Evolutionary conservation across 306 rosid species (phyloP).

Genomic region (Quercus parvula): DNA sequence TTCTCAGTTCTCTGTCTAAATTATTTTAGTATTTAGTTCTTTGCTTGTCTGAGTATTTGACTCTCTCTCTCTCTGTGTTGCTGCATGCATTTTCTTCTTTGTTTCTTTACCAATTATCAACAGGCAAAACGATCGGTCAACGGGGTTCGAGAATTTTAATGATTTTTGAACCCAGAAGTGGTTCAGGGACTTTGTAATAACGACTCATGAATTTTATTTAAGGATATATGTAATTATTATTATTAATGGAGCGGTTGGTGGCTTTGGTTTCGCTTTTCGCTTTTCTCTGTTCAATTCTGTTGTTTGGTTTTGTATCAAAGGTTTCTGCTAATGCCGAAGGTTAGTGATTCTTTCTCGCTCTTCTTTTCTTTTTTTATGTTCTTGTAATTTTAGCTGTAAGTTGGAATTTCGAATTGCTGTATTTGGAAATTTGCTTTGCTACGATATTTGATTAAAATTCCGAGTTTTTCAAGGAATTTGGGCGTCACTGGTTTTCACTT

Average conservation of each 20-base stretch:
- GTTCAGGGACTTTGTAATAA: neutral
- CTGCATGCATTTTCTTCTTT: neutral
- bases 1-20: neutral
- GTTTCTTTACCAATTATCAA: neutral
- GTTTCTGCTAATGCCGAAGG: constrained; percentile 72
- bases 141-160: neutral
- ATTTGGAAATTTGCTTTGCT: too few species aligned
- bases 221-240: neutral
- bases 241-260: constrained; percentile 32
- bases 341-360: constrained; percentile 9
- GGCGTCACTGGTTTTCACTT: too few species aligned
- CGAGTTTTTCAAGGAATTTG: neutral
- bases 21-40: neutral
- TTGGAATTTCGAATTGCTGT: neutral
- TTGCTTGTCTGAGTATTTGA: neutral
- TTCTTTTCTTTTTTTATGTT: constrained; percentile 4
- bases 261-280: constrained; percentile 32
- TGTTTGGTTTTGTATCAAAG: constrained; percentile 45
- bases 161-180: neutral
- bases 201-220: constrained; percentile 11
- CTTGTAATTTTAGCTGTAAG: neutral
- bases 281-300: constrained; percentile 46
- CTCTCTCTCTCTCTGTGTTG: neutral
- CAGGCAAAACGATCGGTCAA: neutral
- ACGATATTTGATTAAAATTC: neutral